These are phyloP conservation scores for Yarrowia deformans DNA, from an alignment of 805 yeast species.

Conservation along the genomic window DNA sequence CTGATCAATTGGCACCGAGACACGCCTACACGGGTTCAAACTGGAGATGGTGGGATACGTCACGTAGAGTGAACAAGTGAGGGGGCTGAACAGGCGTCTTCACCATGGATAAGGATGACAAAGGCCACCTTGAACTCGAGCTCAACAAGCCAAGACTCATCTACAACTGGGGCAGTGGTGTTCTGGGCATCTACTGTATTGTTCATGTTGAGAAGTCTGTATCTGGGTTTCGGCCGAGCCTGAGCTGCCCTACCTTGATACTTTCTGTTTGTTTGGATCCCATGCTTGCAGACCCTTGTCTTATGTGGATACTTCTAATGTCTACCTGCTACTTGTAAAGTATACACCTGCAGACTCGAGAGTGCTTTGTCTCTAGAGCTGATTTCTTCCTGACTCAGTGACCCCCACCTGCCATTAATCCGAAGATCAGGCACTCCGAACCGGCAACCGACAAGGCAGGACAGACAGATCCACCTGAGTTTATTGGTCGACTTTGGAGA, in stretches of 20 bases:
- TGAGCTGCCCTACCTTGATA: neutral
- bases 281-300: too few relatives aligned
- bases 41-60: too few relatives aligned
- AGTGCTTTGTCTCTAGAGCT: neutral
- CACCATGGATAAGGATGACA: too few relatives aligned
- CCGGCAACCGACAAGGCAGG: neutral
- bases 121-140: too few relatives aligned
- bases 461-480: conserved; percentile 2
- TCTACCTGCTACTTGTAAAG: too few relatives aligned
- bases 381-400: neutral
- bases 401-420: conserved; percentile 27
- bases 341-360: too few relatives aligned
- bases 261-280: neutral
- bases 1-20: too few relatives aligned
- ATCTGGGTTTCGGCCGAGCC: neutral
- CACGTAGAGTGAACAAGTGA: too few relatives aligned
- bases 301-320: neutral
- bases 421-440: neutral
- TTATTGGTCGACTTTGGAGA: neutral
- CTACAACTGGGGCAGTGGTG: neutral
- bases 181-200: neutral
- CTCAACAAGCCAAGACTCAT: neutral
- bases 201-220: too few relatives aligned
- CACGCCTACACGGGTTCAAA: too few relatives aligned
- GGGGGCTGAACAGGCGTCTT: too few relatives aligned